Base-by-base conservation (phyloP, 2,329 filamentous ascomycete species). In the Pseudopithomyces maydicus region DNA sequence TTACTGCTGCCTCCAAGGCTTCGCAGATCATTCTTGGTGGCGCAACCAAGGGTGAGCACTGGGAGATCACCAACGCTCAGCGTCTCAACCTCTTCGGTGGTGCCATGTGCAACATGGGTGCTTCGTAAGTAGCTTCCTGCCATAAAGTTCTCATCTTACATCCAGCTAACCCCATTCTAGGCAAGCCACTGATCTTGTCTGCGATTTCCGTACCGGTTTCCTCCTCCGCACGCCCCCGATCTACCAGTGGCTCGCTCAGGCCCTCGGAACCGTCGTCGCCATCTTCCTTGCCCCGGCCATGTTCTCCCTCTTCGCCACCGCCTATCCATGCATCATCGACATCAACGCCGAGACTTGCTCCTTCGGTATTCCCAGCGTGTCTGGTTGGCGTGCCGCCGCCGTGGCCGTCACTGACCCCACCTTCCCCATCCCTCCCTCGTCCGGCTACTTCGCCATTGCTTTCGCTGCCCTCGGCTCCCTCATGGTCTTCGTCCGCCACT, bases 121-220 rank as follows among this genome's bases (percentile, higher is more conserved):
- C 26, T 29, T 29, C 26, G 26, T 29, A 29, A 29, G 26, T 29
- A 29, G 26, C 26, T 74, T 50, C 36, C 14, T 7, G 7, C 8
- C 19, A 2, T 14, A 7, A 39, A 39, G 11, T 39, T 15, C 15
- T 39, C 7, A 2, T 19, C 7, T 7, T n/a, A n/a, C 14, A n/a
- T 7, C 15, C 36, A n/a, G 14, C 36, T 39, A 39, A 39, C 36
- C 15, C 7, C 36, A 2, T n/a, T 73, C 76, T 52, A 73, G 74
- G 57, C 76, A 79, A 55, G 69, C 76, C 14, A 68, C 66, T 15
- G 56, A 55, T 23, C 39, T 89, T 15, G 82, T 85, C 35, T 80
- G 80, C 54, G 88, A 90, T 67, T 89, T 90, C 81, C 82, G 87
- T 33, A 86, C 87, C 39, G 88, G 87, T 4, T 90, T 88, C 79